Conservation (phyloP, 2,329 filamentous ascomycete species). For the Fusarium xylarioides region DNA sequence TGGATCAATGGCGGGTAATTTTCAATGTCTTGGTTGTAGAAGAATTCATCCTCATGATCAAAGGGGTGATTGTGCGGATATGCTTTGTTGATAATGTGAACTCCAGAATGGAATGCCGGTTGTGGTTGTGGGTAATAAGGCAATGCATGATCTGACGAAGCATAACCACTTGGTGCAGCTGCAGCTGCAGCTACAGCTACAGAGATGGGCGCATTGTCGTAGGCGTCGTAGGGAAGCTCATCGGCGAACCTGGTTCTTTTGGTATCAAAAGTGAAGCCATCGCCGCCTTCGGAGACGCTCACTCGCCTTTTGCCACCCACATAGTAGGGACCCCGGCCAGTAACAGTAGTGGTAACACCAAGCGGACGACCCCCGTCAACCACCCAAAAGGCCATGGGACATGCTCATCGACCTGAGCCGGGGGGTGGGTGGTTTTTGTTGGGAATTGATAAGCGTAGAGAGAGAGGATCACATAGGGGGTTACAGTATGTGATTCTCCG, state of each 20-base stretch:
- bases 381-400: conserved; percentile 54
- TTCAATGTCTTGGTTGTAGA: conserved; percentile 24
- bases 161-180: conserved; percentile 17
- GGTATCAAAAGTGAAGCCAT: conserved; percentile 37
- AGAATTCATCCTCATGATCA: conserved; percentile 18
- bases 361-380: conserved; percentile 46
- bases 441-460: conserved; percentile 22
- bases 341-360: conserved; percentile 36
- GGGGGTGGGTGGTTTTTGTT: conserved; percentile 20
- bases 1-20: conserved; percentile 19
- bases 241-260: conserved; percentile 39
- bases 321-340: conserved; percentile 42
- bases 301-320: conserved; percentile 52
- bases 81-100: conserved; percentile 16
- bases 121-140: conserved; percentile 9
- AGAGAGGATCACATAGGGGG: conserved; percentile 19
- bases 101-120: not conserved
- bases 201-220: conserved; percentile 9
- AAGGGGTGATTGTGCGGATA: conserved; percentile 9
- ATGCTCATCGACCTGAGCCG: conserved; percentile 44
- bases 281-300: conserved; percentile 47
- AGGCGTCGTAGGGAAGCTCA: conserved; percentile 24
- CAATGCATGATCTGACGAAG: not conserved
- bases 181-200: conserved; percentile 1
- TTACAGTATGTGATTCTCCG: not conserved